Evolutionary conservation across 2,329 filamentous ascomycete genomes (phyloP).

Genomic region (Colletotrichum caudatum): DNA sequence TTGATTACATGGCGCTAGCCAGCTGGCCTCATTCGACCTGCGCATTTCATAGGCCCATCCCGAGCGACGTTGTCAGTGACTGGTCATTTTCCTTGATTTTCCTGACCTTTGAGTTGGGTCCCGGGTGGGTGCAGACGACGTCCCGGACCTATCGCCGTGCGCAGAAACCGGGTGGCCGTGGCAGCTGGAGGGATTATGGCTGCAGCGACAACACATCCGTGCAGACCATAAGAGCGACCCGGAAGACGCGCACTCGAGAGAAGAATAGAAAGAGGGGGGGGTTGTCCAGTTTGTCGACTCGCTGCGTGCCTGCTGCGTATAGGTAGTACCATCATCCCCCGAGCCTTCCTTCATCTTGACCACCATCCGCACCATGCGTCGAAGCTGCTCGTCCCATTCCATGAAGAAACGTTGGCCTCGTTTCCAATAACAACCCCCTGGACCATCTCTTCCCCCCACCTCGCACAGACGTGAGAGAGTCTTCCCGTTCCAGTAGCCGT

Average conservation of each 20-base stretch:
- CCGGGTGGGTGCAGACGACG: slow-evolving; percentile 52
- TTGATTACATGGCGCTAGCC: slow-evolving; percentile 35
- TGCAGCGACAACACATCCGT: slow-evolving; percentile 61
- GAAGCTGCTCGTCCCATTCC: slow-evolving; percentile 32
- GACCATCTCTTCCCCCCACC: not conserved
- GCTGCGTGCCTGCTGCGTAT: slow-evolving; percentile 16
- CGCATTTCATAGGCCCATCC: slow-evolving; percentile 55
- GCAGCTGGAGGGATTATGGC: slow-evolving; percentile 55
- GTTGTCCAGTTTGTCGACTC: slow-evolving; percentile 26
- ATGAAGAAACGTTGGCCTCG: not conserved
- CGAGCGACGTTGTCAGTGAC: slow-evolving; percentile 49
- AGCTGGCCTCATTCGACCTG: slow-evolving; percentile 58
- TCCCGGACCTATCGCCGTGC: slow-evolving; percentile 58
- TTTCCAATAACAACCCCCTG: slow-evolving; percentile 4
- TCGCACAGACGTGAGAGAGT: slow-evolving; percentile 19
- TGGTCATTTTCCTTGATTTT: slow-evolving; percentile 56
- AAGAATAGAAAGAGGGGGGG: slow-evolving; percentile 33
- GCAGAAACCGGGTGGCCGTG: slow-evolving; percentile 49
- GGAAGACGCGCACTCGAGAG: slow-evolving; percentile 19
- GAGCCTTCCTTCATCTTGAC: slow-evolving; percentile 27
- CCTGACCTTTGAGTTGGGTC: slow-evolving; percentile 54
- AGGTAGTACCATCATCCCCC: not conserved
- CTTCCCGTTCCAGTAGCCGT: slow-evolving; percentile 31
- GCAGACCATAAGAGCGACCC: slow-evolving; percentile 46
- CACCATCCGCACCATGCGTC: slow-evolving; percentile 26